Base-by-base conservation (phyloP, 352 stramenopile genomes). In the Elongisporangium anandrum region DNA sequence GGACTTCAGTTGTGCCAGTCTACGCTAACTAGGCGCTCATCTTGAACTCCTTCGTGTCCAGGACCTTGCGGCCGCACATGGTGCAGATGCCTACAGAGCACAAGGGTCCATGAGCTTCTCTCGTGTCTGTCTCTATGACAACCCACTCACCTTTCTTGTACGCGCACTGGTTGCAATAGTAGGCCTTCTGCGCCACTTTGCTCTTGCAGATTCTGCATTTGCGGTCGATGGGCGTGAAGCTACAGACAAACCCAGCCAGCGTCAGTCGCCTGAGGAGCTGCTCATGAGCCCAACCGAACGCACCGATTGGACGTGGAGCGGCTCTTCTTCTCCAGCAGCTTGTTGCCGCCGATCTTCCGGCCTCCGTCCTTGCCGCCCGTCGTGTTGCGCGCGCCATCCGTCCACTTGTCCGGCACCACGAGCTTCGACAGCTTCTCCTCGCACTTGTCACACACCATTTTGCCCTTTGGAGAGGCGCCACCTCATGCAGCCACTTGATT, bases 81-180 rank as follows among this genome's bases (percentile, higher is more conserved):
- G 79, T 65, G 59, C 79, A 89, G 22, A 89, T 87, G 10, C 77
- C 79, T 75, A 52, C 3, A 9, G 24, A 38, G 1, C n/a, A n/a
- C n/a, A n/a, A n/a, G n/a, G n/a, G n/a, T n/a, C n/a, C n/a, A n/a
- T n/a, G n/a, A n/a, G n/a, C n/a, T 7, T 34, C 24, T 34, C 24
- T 34, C 24, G 3, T 7, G 24, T 7, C 3, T 7, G 24, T 7
- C 3, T 34, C 24, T 34, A 34, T 34, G 24, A 7, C 24, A 3
- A 34, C 3, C 24, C 3, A 34, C 48, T 23, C 50, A 87, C 81
- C 81, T 78, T 92, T 88, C 69, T 90, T 87, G 70, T 90, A 88
- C 12, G 79, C 77, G 65, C 81, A 91, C 55, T 87, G 71, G 60
- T 85, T 85, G 64, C 81, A 92, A 52, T 92, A 92, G 61, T 92